Evolutionary conservation across 345 rosid species (phyloP).

Genomic region (Litchi chinensis): DNA sequence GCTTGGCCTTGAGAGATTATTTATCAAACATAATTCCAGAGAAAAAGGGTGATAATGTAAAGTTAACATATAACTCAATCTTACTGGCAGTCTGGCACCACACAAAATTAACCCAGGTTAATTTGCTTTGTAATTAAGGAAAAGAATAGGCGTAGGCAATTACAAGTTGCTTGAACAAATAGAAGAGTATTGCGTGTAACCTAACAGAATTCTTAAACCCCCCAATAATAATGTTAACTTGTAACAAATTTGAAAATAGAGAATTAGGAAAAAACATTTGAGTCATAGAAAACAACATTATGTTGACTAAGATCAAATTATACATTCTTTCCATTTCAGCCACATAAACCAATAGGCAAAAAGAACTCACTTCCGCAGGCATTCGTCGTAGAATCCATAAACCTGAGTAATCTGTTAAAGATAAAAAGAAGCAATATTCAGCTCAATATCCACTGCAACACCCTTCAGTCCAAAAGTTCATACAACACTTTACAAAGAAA

Average conservation of each 20-base stretch:
- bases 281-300: constrained; percentile 4
- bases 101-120: not conserved
- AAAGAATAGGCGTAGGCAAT: not conserved
- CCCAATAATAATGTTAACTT: not conserved
- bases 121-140: not conserved
- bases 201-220: not conserved
- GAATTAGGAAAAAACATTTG: not conserved
- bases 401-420: constrained; percentile 94
- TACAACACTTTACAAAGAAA: constrained; percentile 3
- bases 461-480: constrained; percentile 1
- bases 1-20: not conserved
- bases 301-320: not conserved
- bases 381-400: constrained; percentile 98
- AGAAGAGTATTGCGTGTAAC: not conserved
- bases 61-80: not conserved
- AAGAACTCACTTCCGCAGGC: constrained; percentile 93
- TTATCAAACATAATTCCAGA: not conserved
- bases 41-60: not conserved
- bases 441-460: constrained; percentile 15
- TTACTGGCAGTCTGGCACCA: not conserved
- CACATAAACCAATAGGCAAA: constrained; percentile 17
- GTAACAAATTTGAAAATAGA: not conserved
- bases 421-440: constrained; percentile 29
- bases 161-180: not conserved
- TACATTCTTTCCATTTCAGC: not conserved